Conservation (phyloP, 2,329 filamentous ascomycete genomes). For the Clarireedia hainanense region DNA sequence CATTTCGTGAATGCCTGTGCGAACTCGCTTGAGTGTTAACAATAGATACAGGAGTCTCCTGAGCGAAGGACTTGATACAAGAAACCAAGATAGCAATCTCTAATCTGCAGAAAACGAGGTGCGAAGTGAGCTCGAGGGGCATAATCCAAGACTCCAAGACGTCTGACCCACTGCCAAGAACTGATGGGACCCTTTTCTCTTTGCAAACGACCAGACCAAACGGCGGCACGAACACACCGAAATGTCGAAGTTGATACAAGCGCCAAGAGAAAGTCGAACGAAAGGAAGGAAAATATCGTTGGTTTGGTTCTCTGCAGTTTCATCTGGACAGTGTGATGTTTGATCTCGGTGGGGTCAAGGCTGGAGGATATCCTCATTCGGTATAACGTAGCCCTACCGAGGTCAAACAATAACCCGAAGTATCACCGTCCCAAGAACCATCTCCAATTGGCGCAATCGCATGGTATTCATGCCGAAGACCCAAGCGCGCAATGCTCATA, state of each 20-base stretch:
- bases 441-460: no score
- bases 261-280: neutral
- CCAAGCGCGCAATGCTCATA: no score
- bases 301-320: neutral
- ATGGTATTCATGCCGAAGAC: no score
- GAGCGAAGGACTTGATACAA: no score
- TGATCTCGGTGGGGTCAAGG: no score
- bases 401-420: no score
- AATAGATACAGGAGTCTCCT: neutral
- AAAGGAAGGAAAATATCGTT: neutral
- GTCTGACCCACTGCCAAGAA: neutral
- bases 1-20: neutral
- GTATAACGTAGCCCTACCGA: no score
- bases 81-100: no score
- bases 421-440: no score
- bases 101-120: neutral
- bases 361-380: no score
- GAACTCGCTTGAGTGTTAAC: neutral
- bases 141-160: neutral
- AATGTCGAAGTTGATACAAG: neutral
- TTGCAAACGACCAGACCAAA: neutral
- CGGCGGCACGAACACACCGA: neutral
- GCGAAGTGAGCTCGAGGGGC: neutral
- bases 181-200: neutral
- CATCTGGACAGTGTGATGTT: no score